Evolutionary conservation across 768 basidiomycete species (phyloP).

Genomic region (Rickenella mellea): DNA sequence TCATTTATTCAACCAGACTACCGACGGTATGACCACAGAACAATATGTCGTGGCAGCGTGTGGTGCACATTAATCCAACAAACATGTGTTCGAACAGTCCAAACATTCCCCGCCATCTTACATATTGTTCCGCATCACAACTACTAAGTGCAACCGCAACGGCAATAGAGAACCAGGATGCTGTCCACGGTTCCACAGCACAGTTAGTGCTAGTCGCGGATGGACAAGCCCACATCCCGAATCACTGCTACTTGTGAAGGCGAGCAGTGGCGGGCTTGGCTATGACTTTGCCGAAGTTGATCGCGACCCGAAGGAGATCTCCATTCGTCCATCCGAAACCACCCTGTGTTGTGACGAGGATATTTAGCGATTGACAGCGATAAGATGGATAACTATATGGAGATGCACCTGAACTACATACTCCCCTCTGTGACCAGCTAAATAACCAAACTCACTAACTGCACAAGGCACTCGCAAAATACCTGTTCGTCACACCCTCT

Average conservation of each 20-base stretch:
- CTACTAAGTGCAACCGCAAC: too few relatives aligned
- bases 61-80: too few relatives aligned
- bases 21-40: too few relatives aligned
- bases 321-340: constrained; percentile 92
- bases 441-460: constrained; percentile 65
- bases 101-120: too few relatives aligned
- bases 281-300: constrained; percentile 51
- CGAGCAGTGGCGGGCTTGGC: constrained; percentile 42
- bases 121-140: too few relatives aligned
- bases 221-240: not conserved
- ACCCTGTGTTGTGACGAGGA: constrained; percentile 35
- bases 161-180: too few relatives aligned
- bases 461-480: constrained; percentile 74
- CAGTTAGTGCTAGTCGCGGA: not conserved
- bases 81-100: too few relatives aligned
- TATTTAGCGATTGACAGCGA: not conserved
- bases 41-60: too few relatives aligned
- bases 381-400: not conserved
- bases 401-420: constrained; percentile 71
- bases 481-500: constrained; percentile 78
- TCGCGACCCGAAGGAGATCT: constrained; percentile 65
- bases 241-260: constrained; percentile 1
- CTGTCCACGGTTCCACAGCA: too few relatives aligned
- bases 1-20: too few relatives aligned
- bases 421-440: constrained; percentile 74